These are phyloP conservation scores for Sporothrix protearum DNA, from an alignment of 2,329 filamentous ascomycete species.

Conservation along the genomic window DNA sequence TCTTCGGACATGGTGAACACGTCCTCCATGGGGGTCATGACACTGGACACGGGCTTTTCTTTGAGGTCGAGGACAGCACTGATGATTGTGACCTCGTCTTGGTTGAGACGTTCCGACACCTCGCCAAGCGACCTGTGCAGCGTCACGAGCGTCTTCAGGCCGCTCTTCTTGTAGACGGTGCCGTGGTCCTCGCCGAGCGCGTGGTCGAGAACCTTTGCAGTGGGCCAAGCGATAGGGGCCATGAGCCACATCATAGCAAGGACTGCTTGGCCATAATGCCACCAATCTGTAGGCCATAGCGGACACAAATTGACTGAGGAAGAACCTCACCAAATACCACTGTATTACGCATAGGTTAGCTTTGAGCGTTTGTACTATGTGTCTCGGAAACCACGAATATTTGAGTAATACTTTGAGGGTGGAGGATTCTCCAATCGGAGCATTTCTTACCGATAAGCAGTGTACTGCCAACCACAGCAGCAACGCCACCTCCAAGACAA, in stretches of 20 bases:
- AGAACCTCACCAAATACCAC: slow-evolving; percentile 98
- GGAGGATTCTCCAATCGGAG: neutral
- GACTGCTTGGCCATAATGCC: slow-evolving; percentile 87
- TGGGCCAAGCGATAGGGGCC: slow-evolving; percentile 87
- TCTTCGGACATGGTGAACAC: slow-evolving; percentile 97
- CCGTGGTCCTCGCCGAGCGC: slow-evolving; percentile 92
- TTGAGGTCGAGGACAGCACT: slow-evolving; percentile 94
- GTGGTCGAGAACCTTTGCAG: slow-evolving; percentile 90
- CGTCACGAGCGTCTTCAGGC: slow-evolving; percentile 91
- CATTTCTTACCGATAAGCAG: slow-evolving; percentile 74
- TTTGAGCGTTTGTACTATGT: neutral
- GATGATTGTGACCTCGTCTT: slow-evolving; percentile 98
- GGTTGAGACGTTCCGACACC: slow-evolving; percentile 82
- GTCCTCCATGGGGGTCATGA: slow-evolving; percentile 98
- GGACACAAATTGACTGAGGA: slow-evolving; percentile 92
- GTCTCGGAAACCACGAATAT: neutral
- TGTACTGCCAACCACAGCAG: slow-evolving; percentile 89
- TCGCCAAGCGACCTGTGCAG: slow-evolving; percentile 88
- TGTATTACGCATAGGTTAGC: slow-evolving; percentile 37
- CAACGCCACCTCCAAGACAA: slow-evolving; percentile 89
- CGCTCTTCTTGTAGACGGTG: slow-evolving; percentile 96
- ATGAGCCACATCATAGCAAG: slow-evolving; percentile 87
- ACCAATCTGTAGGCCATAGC: slow-evolving; percentile 91
- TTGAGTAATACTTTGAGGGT: neutral
- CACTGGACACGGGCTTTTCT: slow-evolving; percentile 87